Evolutionary conservation across 345 rosid species (phyloP), one percentile per base, ranked within the genome.

Genomic region (Turritis glabra): DNA sequence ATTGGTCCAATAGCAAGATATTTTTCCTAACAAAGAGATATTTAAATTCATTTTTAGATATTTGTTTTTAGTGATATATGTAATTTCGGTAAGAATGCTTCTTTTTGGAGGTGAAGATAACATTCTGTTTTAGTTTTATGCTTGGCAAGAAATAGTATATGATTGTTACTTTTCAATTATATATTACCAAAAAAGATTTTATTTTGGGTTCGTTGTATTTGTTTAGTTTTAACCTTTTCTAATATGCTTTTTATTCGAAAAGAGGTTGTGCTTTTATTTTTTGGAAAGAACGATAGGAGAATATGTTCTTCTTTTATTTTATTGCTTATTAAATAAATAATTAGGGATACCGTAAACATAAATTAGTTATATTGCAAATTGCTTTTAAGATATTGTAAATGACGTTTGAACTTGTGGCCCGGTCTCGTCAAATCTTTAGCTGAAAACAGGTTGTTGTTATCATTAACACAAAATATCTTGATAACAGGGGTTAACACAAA

Each of bases 1-100:
- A n/a, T 23, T 74, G 72, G 72, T 65, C 71, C 72, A 55, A 56
- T 74, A 35, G 50, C 8, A 22, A 74, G 22, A 74, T 65, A 46
- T 17, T 22, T 73, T 32, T 56, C 40, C 40, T 33, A 46, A 8
- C 9, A 65, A 46, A 57, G 4, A 46, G 58, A 64, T 74, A 32
- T 35, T 5, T 33, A 0, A 2, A 35, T 27, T 12, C 13, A 59
- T 57, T 44, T 64, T 26, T 25, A 4, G 10, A 67, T 63, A 1
- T 5, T 43, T n/a, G n/a, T n/a, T 54, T 38, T 4, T 7, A 9
- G 26, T 11, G 13, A 14, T n/a, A 40, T 38, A 40, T 63, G 4
- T 23, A 15, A 15, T 14, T 25, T 23, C 18, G 37, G 27, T 30
- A 7, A 30, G 10, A 43, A n/a, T 32, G 14, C 35, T 52, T 53